Base-by-base conservation (phyloP, 2,329 filamentous ascomycete genomes). In the Metarhizium guizhouense region DNA sequence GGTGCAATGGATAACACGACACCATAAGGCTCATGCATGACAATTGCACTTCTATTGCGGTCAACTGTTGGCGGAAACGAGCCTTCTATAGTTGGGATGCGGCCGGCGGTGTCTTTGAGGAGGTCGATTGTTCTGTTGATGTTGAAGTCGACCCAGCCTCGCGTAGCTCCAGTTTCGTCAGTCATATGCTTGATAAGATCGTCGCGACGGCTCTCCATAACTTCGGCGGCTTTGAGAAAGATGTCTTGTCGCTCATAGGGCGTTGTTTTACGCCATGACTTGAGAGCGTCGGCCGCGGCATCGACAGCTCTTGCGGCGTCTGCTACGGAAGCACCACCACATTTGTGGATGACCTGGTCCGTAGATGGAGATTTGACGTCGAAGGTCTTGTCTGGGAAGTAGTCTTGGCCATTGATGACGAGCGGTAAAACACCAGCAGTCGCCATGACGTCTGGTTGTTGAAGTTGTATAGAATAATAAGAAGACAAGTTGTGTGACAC, bases 1-100 rank as follows among this genome's bases (percentile, higher is more conserved):
- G 90, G 88, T 2, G 87, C 88, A 68, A 95, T 90, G 3, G 83
- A 85, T 34, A 95, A 73, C 16, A 92, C 78, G 7, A 94, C 89
- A 1, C 90, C 90, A 62, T 83, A 90, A 0, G 90, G 89, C 70
- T 92, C 87, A 65, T 84, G 86, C 60, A 85, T 71, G 4, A 95
- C 72, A 61, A 94, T 74, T 0, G 84, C 88, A 25, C 58, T 75
- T 30, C 65, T 62, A 34, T 61, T 58, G 3, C 68, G 62, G 36
- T 71, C 66, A 36, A 57, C 58, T 3, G 67, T 62, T 8, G 62
- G 50, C 10, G 75, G 71, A 32, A 76, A 69, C 6, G 64, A 67
- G 6, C 72, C 76, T 55, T 67, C 63, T 10, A 76, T 52, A 11
- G 68, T 67, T 11, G 65, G 61, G 25, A 79, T 70, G 14, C 74